Conservation (phyloP, 768 basidiomycete genomes). For the Pleurotus cornucopiae region DNA sequence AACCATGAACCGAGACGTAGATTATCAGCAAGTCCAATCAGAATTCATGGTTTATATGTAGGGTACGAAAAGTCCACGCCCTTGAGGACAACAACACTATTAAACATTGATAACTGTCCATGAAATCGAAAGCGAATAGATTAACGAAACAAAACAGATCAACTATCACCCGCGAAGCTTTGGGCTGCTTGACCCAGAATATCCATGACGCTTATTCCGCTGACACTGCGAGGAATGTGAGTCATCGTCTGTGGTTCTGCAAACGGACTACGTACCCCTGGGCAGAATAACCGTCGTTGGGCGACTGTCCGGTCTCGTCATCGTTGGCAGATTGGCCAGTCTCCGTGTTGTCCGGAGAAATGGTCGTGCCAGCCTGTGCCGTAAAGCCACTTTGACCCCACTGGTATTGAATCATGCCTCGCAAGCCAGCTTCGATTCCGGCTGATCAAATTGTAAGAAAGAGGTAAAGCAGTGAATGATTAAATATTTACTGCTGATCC, state of each 20-base stretch:
- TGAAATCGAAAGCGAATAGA: too few species aligned
- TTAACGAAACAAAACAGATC: too few species aligned
- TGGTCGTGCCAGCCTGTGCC: slow-evolving; percentile 38
- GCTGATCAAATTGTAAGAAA: slow-evolving; percentile 19
- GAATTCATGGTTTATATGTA: too few species aligned
- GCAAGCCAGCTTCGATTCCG: slow-evolving; percentile 34
- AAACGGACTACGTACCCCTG: slow-evolving; percentile 29
- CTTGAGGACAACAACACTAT: too few species aligned
- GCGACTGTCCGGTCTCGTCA: slow-evolving; percentile 45
- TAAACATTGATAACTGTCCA: too few species aligned
- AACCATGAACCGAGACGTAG: too few species aligned
- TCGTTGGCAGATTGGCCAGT: slow-evolving; percentile 25
- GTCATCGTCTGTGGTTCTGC: background rate
- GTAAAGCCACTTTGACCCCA: slow-evolving; percentile 56
- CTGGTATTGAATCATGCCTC: slow-evolving; percentile 49
- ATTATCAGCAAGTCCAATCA: too few species aligned
- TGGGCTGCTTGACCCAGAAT: slow-evolving; percentile 7
- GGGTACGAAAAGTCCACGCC: too few species aligned
- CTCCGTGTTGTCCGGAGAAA: slow-evolving; percentile 28
- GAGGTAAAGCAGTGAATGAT: background rate
- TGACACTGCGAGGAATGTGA: background rate
- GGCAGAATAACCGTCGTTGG: slow-evolving; percentile 61
- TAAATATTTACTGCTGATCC: slow-evolving; percentile 41
- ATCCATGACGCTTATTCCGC: background rate
- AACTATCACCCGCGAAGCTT: background rate